Conservation (phyloP, 78 protist genomes). For the Dictyostelium purpureum region DNA sequence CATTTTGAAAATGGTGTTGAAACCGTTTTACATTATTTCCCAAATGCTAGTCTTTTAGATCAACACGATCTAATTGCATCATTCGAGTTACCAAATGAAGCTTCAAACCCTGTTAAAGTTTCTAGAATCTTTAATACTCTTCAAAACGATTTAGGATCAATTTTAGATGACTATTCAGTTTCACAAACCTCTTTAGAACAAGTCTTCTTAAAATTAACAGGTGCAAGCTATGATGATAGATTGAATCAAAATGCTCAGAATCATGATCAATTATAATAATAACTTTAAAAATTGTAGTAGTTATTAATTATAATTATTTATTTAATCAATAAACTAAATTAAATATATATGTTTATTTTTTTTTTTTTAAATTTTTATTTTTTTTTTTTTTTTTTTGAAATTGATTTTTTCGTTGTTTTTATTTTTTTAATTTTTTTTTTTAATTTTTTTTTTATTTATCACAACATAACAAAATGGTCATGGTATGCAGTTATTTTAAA, state of each 20-base stretch:
- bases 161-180: slow-evolving; percentile 33
- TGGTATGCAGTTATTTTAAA: too few relatives aligned
- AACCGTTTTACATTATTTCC: not conserved
- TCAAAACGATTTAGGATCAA: not conserved
- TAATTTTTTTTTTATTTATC: too few relatives aligned
- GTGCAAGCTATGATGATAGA: slow-evolving; percentile 21
- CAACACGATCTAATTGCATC: slow-evolving; percentile 20
- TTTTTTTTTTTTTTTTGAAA: too few relatives aligned
- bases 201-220: slow-evolving; percentile 49
- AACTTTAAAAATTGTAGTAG: too few relatives aligned
- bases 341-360: too few relatives aligned
- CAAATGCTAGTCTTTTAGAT: not conserved
- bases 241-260: not conserved
- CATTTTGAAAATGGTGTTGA: slow-evolving; percentile 11
- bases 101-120: not conserved
- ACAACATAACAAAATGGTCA: too few relatives aligned
- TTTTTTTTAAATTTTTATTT: too few relatives aligned
- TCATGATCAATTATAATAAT: too few relatives aligned
- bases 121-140: not conserved
- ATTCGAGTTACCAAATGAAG: slow-evolving; percentile 31
- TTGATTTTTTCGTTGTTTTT: too few relatives aligned
- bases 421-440: too few relatives aligned
- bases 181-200: slow-evolving; percentile 33
- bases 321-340: too few relatives aligned
- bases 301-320: too few relatives aligned